These are phyloP conservation scores for Myriosclerotinia curreyana DNA, from an alignment of 2,329 filamentous ascomycete species.

Conservation along the genomic window DNA sequence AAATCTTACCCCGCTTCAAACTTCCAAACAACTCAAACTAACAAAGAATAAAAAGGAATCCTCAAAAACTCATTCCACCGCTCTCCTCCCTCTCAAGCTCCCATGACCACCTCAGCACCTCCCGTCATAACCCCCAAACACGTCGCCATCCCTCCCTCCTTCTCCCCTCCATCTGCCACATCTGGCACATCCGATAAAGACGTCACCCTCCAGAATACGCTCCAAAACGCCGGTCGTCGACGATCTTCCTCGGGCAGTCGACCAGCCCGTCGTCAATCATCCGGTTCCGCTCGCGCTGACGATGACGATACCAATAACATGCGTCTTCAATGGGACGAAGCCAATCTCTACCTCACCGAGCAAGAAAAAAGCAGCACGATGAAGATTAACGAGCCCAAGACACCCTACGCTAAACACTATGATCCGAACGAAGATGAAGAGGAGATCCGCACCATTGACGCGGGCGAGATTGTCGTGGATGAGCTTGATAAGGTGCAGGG, in stretches of 20 bases:
- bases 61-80: conserved; percentile 83
- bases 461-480: conserved; percentile 66
- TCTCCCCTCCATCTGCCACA: too few relatives aligned
- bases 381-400: conserved; percentile 99
- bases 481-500: conserved; percentile 53
- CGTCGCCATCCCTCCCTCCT: conserved; percentile 35
- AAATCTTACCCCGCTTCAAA: conserved; percentile 15
- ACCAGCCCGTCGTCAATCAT: conserved; percentile 48
- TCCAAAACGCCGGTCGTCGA: conserved; percentile 87
- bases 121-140: conserved; percentile 30
- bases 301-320: conserved; percentile 53
- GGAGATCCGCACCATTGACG: conserved; percentile 62
- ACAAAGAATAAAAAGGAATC: conserved; percentile 61
- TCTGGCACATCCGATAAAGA: conserved; percentile 43
- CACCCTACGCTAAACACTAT: conserved; percentile 89
- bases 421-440: conserved; percentile 82
- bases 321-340: conserved; percentile 97
- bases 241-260: conserved; percentile 77
- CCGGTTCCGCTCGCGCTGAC: conserved; percentile 24
- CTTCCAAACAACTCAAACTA: conserved; percentile 20
- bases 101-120: conserved; percentile 46
- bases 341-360: conserved; percentile 94
- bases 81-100: conserved; percentile 48
- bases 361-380: conserved; percentile 93
- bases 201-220: conserved; percentile 87